phyloP scores from a whole-genome alignment of 306 rosid species.

The Vachellia pachyceras region DNA sequence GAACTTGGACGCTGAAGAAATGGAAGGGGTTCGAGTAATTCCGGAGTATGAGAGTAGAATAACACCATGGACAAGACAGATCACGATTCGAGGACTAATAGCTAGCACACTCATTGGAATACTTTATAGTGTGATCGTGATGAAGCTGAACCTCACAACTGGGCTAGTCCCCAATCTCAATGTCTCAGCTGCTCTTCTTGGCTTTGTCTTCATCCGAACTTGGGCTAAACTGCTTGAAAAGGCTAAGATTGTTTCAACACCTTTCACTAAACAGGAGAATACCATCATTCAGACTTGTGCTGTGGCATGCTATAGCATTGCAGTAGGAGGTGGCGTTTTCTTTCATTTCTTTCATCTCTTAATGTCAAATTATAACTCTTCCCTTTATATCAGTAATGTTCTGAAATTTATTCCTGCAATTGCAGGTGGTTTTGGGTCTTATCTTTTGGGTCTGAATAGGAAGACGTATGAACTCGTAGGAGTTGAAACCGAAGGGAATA shows the following conservation, averaged over 20 bases:
- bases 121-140: constrained; percentile 76
- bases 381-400: background rate
- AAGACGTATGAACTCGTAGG: constrained; percentile 79
- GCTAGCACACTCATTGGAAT: constrained; percentile 68
- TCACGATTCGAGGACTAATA: constrained; percentile 73
- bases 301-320: constrained; percentile 85
- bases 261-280: constrained; percentile 89
- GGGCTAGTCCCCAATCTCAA: constrained; percentile 92
- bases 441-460: constrained; percentile 74
- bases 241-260: constrained; percentile 72
- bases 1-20: constrained; percentile 40
- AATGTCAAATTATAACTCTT: background rate
- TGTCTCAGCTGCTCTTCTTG: constrained; percentile 93
- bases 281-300: constrained; percentile 93
- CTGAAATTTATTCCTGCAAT: constrained; percentile 12
- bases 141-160: constrained; percentile 84
- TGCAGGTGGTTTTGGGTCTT: constrained; percentile 93
- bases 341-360: background rate
- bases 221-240: constrained; percentile 77
- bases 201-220: constrained; percentile 69
- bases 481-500: constrained; percentile 66
- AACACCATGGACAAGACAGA: constrained; percentile 69
- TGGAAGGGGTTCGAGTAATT: constrained; percentile 48
- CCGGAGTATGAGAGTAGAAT: constrained; percentile 55
- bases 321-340: constrained; percentile 71